phyloP scores from a whole-genome alignment of 2,329 filamentous ascomycete species.

The Ploettnerulaceae sp. region DNA sequence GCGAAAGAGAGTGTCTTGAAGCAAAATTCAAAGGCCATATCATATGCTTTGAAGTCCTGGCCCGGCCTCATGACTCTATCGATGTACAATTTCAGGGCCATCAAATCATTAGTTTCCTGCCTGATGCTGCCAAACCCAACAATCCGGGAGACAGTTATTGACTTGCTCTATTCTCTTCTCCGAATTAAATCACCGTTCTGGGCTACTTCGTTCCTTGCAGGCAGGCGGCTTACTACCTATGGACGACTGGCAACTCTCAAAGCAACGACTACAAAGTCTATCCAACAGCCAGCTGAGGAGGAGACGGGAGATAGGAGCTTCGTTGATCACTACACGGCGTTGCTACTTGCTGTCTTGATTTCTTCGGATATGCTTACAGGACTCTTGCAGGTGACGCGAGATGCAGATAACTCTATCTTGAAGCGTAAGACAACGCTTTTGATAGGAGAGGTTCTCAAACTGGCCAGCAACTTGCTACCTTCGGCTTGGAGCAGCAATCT shows the following conservation, averaged over 20 bases:
- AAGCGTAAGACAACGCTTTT: slow-evolving; percentile 87
- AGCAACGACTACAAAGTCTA: slow-evolving; percentile 45
- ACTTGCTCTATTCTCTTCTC: slow-evolving; percentile 73
- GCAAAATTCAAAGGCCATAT: slow-evolving; percentile 86
- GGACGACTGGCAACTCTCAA: slow-evolving; percentile 87
- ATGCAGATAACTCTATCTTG: slow-evolving; percentile 62
- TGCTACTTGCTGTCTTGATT: slow-evolving; percentile 80
- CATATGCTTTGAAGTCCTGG: slow-evolving; percentile 89
- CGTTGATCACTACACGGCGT: slow-evolving; percentile 87
- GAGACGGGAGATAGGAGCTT: slow-evolving; percentile 76
- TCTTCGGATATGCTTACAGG: slow-evolving; percentile 67
- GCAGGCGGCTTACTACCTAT: slow-evolving; percentile 88
- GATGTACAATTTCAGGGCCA: slow-evolving; percentile 80
- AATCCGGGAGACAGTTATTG: slow-evolving; percentile 73
- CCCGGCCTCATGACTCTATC: slow-evolving; percentile 83
- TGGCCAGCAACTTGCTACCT: slow-evolving; percentile 81
- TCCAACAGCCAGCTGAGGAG: slow-evolving; percentile 52
- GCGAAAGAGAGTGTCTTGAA: slow-evolving; percentile 62
- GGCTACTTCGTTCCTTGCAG: slow-evolving; percentile 93
- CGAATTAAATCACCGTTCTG: slow-evolving; percentile 91
- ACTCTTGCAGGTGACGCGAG: slow-evolving; percentile 60
- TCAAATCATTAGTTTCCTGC: slow-evolving; percentile 70
- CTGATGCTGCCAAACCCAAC: slow-evolving; percentile 52
- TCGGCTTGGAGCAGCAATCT: slow-evolving; percentile 75
- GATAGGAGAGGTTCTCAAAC: slow-evolving; percentile 84